Evolutionary conservation across 305 asterid genomes (phyloP), one percentile per base, ranked within the genome.

Genomic region (Fraxinus sp.): DNA sequence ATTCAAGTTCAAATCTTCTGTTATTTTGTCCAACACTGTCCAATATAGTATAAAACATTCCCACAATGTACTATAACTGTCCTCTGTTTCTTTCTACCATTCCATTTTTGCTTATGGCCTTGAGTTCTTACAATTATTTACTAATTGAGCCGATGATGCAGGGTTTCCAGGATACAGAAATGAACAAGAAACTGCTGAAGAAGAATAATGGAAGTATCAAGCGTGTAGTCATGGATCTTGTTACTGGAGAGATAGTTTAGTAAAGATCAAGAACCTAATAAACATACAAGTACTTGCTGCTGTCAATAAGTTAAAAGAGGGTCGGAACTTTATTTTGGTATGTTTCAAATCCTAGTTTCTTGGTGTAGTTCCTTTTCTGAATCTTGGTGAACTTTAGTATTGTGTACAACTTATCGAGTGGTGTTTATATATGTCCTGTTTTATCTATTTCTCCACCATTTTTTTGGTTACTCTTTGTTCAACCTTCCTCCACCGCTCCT

Each of bases 171-270:
- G 90, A 93, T 77, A 75, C 75, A 33, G 96, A 85, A 20, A 87
- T 46, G 81, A 94, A 94, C 90, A 91, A 86, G 87, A 83, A 74
- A 90, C 89, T 95, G 86, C 90, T 94, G 85, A 86, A 88, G 96
- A 94, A 94, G 96, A 95, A 93, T 79, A 90, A 89, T 10, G 96
- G 98, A 80, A 93, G 99, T 30, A 90, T 95, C 77, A 95, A 92
- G 91, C 95, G 94, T 2, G 96, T 91, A 9, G 98, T 93, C 18
- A 89, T 95, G 99, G 98, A 95, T 81, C 97, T 94, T 26, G 87
- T 92, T 39, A 89, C 92, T 74, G 92, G 89, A 26, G 97, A 62
- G 55, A 78, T 35, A 10, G 5, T 81, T 7, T 1, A 22, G n/a
- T 70, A 13, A 70, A 30, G 30, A 30, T 13, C 41, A 70, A 30